phyloP scores from a whole-genome alignment of 2,329 filamentous ascomycete species.

The Dactylella cylindrospora region DNA sequence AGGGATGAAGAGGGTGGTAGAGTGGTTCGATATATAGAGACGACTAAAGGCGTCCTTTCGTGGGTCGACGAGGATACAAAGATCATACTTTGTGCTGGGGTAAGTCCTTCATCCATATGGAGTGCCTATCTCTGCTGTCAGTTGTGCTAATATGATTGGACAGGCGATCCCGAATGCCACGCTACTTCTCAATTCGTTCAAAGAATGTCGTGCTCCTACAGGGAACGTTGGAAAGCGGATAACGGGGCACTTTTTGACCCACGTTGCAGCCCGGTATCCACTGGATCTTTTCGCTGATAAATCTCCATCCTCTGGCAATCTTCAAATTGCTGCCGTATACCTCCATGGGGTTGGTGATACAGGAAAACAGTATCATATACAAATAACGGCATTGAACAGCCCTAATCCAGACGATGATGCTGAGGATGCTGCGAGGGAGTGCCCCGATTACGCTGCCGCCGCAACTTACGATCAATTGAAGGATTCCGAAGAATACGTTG shows the following conservation, averaged over 20 bases:
- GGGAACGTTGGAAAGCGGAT: too few relatives aligned
- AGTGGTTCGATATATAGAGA: constrained; percentile 5
- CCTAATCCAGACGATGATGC: constrained; percentile 6
- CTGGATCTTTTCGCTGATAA: background rate
- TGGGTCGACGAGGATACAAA: constrained; percentile 1
- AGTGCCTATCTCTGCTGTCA: too few relatives aligned
- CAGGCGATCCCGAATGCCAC: too few relatives aligned
- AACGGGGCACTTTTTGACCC: too few relatives aligned
- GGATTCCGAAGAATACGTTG: constrained; percentile 8
- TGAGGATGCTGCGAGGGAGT: constrained; percentile 12
- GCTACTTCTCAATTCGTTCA: too few relatives aligned
- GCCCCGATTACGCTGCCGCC: constrained; percentile 10
- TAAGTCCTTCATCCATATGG: too few relatives aligned
- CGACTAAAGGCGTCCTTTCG: constrained; percentile 1
- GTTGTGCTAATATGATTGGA: too few relatives aligned
- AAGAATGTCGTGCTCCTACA: too few relatives aligned
- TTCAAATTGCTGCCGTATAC: constrained; percentile 16
- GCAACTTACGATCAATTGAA: constrained; percentile 2
- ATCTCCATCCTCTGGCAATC: background rate
- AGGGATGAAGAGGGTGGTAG: background rate
- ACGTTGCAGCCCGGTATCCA: too few relatives aligned
- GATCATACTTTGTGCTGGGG: constrained; percentile 21
- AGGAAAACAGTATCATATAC: constrained; percentile 11
- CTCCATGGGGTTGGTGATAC: constrained; percentile 2
- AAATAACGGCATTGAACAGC: constrained; percentile 15